Conservation (phyloP, 2,329 filamentous ascomycete genomes). For the Bipolaris oryzae region DNA sequence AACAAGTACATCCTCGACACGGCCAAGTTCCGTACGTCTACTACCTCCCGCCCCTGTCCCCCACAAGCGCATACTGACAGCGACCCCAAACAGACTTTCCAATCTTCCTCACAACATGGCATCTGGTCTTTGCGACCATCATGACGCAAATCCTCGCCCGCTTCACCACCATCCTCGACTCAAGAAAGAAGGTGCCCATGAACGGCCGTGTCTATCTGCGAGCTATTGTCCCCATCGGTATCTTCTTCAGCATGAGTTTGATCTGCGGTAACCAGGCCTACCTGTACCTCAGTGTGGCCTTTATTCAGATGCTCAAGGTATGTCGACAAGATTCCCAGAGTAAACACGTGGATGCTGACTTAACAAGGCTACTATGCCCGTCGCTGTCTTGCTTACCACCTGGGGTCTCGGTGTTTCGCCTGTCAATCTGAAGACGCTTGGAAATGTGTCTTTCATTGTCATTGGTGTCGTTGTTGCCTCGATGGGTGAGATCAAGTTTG, state of each 20-base stretch:
- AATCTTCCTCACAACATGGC: constrained; percentile 86
- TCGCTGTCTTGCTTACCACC: constrained; percentile 86
- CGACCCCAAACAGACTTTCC: constrained; percentile 32
- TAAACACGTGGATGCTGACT: constrained; percentile 11
- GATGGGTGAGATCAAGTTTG: constrained; percentile 93
- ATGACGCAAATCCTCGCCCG: constrained; percentile 94
- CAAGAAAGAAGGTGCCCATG: constrained; percentile 96
- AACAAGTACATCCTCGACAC: constrained; percentile 98
- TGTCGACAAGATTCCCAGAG: constrained; percentile 12
- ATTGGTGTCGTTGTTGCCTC: constrained; percentile 94
- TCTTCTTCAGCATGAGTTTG: constrained; percentile 94
- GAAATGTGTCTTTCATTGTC: constrained; percentile 94
- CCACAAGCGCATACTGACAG: constrained; percentile 35
- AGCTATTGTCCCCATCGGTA: constrained; percentile 90
- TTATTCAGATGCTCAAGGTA: constrained; percentile 99
- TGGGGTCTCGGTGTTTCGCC: constrained; percentile 86
- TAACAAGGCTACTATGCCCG: constrained; percentile 83
- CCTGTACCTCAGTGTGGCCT: constrained; percentile 91
- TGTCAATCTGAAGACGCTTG: constrained; percentile 82
- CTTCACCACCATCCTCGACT: constrained; percentile 88
- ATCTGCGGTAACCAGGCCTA: constrained; percentile 97
- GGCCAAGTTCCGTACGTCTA: constrained; percentile 76
- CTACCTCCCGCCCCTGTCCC: not conserved
- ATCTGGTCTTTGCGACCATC: constrained; percentile 87
- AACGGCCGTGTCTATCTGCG: constrained; percentile 90